Percentiles rank a stretch among this genome's conserved stretches.
phyloP scores from a whole-genome alignment of 495 filamentous ascomycete genomes.

The Durotheca rogersii region DNA sequence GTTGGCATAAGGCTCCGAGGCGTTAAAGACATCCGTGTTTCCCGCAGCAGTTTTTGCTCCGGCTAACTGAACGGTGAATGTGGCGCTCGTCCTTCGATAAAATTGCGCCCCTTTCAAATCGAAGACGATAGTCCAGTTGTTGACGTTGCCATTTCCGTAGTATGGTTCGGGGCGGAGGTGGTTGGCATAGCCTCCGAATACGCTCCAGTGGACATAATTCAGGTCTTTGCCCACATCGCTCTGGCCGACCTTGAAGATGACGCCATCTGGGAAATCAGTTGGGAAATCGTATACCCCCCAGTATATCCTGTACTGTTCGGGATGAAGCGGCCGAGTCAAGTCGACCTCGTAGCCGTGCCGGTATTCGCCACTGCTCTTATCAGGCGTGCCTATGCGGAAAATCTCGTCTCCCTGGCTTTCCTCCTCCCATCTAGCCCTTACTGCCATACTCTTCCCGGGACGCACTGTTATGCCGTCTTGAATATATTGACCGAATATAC shows the following conservation, averaged over 20 bases:
- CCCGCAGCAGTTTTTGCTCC: conserved; percentile 58
- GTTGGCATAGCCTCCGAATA: conserved; percentile 50
- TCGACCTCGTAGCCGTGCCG: conserved; percentile 49
- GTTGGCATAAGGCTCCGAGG: conserved; percentile 48
- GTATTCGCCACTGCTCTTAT: conserved; percentile 58
- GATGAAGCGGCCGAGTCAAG: conserved; percentile 44
- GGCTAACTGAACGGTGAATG: conserved; percentile 57
- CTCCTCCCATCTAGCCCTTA: conserved; percentile 45
- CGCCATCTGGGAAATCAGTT: conserved; percentile 51
- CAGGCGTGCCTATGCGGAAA: conserved; percentile 56
- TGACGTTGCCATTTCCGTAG: conserved; percentile 45
- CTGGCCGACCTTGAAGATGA: conserved; percentile 53
- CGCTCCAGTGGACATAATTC: conserved; percentile 58
- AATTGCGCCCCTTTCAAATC: conserved; percentile 38
- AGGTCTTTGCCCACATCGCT: conserved; percentile 47
- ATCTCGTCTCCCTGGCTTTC: conserved; percentile 55
- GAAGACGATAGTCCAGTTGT: conserved; percentile 58
- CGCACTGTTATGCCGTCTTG: conserved; percentile 46
- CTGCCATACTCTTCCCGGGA: conserved; percentile 36
- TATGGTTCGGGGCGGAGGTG: conserved; percentile 24
- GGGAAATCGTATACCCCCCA: conserved; percentile 57
- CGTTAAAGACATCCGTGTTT: conserved; percentile 56
- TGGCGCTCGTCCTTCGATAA: conserved; percentile 40
- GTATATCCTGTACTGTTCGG: conserved; percentile 54
- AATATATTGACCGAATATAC: conserved; percentile 55